Conservation (phyloP, 1,139 yeast species). For the Kodamaea anthophila region DNA sequence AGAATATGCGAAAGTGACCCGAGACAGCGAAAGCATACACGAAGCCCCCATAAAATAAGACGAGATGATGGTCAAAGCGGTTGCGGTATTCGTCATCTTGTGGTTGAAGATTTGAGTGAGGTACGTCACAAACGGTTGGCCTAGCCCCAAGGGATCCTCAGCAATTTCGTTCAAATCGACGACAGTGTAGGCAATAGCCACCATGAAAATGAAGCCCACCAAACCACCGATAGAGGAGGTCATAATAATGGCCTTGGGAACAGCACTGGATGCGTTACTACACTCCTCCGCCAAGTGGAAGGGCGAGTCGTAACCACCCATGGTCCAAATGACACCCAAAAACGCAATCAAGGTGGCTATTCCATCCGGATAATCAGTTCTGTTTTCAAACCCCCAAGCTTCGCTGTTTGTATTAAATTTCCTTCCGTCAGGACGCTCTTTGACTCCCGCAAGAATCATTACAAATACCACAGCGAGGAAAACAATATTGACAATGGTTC, state of each 20-base stretch:
- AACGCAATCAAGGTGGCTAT: constrained; percentile 55
- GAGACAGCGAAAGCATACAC: constrained; percentile 65
- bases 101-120: constrained; percentile 45
- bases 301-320: constrained; percentile 73
- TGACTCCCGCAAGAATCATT: constrained; percentile 50
- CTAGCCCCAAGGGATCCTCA: constrained; percentile 45
- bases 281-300: constrained; percentile 72
- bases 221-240: constrained; percentile 59
- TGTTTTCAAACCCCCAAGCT: constrained; percentile 57
- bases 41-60: constrained; percentile 65
- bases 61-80: constrained; percentile 54
- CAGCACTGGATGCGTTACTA: constrained; percentile 56
- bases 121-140: constrained; percentile 62
- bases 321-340: constrained; percentile 67
- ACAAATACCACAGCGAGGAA: constrained; percentile 53
- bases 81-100: constrained; percentile 45
- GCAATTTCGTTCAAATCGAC: constrained; percentile 49
- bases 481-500: constrained; percentile 45
- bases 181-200: constrained; percentile 61
- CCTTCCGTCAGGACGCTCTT: constrained; percentile 26
- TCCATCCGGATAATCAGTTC: constrained; percentile 65
- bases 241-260: constrained; percentile 62
- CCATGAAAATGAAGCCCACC: constrained; percentile 57
- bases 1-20: constrained; percentile 65
- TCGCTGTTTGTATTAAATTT: constrained; percentile 45